Evolutionary conservation across 2,329 filamentous ascomycete species (phyloP).

Genomic region (Talaromyces sp.): DNA sequence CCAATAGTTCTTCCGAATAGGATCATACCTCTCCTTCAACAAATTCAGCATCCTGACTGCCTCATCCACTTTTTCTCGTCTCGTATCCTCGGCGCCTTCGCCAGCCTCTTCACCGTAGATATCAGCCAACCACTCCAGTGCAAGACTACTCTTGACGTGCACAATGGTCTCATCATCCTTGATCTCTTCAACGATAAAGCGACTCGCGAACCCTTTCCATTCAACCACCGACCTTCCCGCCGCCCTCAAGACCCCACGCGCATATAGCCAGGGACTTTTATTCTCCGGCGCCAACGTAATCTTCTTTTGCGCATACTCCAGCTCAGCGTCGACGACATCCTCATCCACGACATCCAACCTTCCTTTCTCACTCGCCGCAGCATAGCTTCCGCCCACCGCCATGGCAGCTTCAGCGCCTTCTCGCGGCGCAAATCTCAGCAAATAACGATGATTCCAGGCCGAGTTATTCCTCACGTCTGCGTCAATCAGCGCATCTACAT

Average conservation of each 20-base stretch:
- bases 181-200: conserved; percentile 51
- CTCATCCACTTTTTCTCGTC: conserved; percentile 32
- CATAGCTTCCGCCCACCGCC: conserved; percentile 24
- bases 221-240: conserved; percentile 51
- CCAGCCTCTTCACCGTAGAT: conserved; percentile 42
- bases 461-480: conserved; percentile 91
- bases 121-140: conserved; percentile 51
- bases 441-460: conserved; percentile 96
- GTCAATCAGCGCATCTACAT: conserved; percentile 68
- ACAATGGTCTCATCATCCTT: conserved; percentile 31
- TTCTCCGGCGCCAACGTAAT: conserved; percentile 84
- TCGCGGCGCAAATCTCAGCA: conserved; percentile 72
- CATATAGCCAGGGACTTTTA: conserved; percentile 89
- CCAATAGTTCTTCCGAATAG: conserved; percentile 89
- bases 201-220: conserved; percentile 52
- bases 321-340: conserved; percentile 67
- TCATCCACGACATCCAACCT: conserved; percentile 51
- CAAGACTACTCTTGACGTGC: conserved; percentile 58
- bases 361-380: conserved; percentile 24
- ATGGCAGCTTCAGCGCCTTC: conserved; percentile 39
- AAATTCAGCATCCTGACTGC: conserved; percentile 68
- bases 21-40: conserved; percentile 82
- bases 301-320: conserved; percentile 68
- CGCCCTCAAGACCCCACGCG: conserved; percentile 70
- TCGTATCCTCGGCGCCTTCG: conserved; percentile 33